These are phyloP conservation scores for Candida orba DNA, from an alignment of 805 yeast species.

Conservation along the genomic window DNA sequence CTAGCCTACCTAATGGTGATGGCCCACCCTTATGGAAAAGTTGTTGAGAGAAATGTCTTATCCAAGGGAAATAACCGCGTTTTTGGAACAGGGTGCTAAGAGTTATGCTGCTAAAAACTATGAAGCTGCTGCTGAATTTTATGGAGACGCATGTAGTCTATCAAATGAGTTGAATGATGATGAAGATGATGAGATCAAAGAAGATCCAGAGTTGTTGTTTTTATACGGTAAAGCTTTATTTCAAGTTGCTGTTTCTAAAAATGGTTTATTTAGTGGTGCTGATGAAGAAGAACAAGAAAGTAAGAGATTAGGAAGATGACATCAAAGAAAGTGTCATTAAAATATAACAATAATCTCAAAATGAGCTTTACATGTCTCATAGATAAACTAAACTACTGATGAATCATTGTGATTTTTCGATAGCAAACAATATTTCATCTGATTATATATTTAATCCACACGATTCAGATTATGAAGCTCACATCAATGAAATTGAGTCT, in stretches of 20 bases:
- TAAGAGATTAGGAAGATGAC: slow-evolving; percentile 16
- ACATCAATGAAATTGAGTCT: too few species aligned
- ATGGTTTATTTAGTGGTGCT: slow-evolving; percentile 74
- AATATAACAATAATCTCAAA: too few species aligned
- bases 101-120: slow-evolving; percentile 57
- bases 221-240: slow-evolving; percentile 77
- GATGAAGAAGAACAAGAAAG: slow-evolving; percentile 16
- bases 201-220: slow-evolving; percentile 64
- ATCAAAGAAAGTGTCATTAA: too few species aligned
- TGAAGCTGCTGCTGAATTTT: slow-evolving; percentile 61
- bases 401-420: too few species aligned
- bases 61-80: slow-evolving; percentile 33
- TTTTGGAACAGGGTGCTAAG: slow-evolving; percentile 57
- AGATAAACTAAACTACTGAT: too few species aligned
- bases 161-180: slow-evolving; percentile 36
- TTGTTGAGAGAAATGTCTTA: neutral
- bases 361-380: too few species aligned
- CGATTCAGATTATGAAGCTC: too few species aligned
- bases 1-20: too few species aligned
- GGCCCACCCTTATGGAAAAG: too few species aligned
- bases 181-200: slow-evolving; percentile 28
- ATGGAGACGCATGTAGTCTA: slow-evolving; percentile 66
- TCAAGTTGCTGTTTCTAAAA: slow-evolving; percentile 64
- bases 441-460: too few species aligned
- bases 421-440: too few species aligned